Evolutionary conservation across 176 grass and related monocot species (phyloP).

Genomic region (Tillandsia leiboldiana): DNA sequence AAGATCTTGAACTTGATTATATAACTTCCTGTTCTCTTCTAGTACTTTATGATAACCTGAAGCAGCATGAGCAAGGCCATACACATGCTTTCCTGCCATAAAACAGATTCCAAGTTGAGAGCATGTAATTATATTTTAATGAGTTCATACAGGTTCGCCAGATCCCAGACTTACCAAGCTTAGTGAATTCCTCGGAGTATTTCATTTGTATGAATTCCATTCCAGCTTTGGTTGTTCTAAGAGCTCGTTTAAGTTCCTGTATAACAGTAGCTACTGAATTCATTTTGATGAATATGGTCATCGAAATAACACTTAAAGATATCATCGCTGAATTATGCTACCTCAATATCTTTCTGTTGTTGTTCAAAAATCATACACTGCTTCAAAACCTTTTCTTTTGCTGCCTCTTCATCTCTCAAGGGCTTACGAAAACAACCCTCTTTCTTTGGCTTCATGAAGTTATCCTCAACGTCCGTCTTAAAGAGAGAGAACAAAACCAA

Average conservation of each 20-base stretch:
- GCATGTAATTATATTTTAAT: slow-evolving; percentile 7
- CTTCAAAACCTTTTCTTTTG: slow-evolving; percentile 50
- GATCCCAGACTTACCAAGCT: slow-evolving; percentile 52
- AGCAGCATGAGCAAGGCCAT: slow-evolving; percentile 78
- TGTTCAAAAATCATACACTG: slow-evolving; percentile 60
- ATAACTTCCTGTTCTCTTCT: slow-evolving; percentile 94
- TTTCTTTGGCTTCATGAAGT: slow-evolving; percentile 51
- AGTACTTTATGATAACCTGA: slow-evolving; percentile 93
- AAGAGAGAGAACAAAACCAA: slow-evolving; percentile 26
- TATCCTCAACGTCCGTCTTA: slow-evolving; percentile 44
- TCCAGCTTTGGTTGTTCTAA: slow-evolving; percentile 69
- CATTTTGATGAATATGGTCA: slow-evolving; percentile 1
- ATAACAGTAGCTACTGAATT: slow-evolving; percentile 16
- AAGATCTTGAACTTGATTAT: slow-evolving; percentile 99
- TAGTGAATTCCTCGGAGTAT: slow-evolving; percentile 57
- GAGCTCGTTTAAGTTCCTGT: slow-evolving; percentile 65
- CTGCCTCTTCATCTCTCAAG: slow-evolving; percentile 38
- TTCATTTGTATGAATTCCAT: slow-evolving; percentile 87
- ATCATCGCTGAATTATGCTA: slow-evolving; percentile 21
- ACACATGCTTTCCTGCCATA: slow-evolving; percentile 67
- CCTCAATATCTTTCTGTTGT: slow-evolving; percentile 75
- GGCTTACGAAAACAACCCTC: background rate
- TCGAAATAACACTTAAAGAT: slow-evolving; percentile 8
- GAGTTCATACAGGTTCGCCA: background rate
- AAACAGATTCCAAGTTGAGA: slow-evolving; percentile 18